Percentiles rank a stretch among this genome's conserved stretches.
These are phyloP conservation scores for Geranium brycei DNA, from an alignment of 345 rosid species.

Conservation along the genomic window DNA sequence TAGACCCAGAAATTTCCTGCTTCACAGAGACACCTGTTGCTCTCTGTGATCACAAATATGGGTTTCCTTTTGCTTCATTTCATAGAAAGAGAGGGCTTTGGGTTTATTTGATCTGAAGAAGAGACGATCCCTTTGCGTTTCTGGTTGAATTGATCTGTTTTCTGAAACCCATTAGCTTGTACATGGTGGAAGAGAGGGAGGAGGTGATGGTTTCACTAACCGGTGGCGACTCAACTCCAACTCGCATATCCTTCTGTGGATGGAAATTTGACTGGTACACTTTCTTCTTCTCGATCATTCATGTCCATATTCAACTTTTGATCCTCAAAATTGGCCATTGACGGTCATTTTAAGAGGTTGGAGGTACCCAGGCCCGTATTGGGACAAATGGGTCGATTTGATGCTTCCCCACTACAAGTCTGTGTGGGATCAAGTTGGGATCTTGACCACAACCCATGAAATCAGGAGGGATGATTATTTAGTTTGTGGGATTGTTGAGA, in stretches of 20 bases:
- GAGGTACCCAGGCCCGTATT: constrained; percentile 17
- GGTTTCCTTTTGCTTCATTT: no score
- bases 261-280: constrained; percentile 7
- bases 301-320: neutral
- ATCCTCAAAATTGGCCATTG: constrained; percentile 15
- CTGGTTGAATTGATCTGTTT: no score
- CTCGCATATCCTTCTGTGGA: constrained; percentile 17
- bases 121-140: no score
- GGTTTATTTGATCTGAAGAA: no score
- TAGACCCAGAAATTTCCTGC: no score
- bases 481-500: constrained; percentile 31
- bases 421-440: constrained; percentile 34
- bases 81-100: no score
- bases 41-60: no score
- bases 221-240: constrained; percentile 12
- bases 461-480: constrained; percentile 18
- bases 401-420: constrained; percentile 20
- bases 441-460: constrained; percentile 26
- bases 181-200: no score
- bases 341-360: constrained; percentile 20
- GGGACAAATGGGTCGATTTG: constrained; percentile 31
- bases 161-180: no score
- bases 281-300: constrained; percentile 10
- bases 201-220: no score
- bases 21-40: no score